Evolutionary conservation across 1,284 basidiomycete genomes (phyloP), one percentile per base, ranked within the genome.

Genomic region (Marasmius oreades): DNA sequence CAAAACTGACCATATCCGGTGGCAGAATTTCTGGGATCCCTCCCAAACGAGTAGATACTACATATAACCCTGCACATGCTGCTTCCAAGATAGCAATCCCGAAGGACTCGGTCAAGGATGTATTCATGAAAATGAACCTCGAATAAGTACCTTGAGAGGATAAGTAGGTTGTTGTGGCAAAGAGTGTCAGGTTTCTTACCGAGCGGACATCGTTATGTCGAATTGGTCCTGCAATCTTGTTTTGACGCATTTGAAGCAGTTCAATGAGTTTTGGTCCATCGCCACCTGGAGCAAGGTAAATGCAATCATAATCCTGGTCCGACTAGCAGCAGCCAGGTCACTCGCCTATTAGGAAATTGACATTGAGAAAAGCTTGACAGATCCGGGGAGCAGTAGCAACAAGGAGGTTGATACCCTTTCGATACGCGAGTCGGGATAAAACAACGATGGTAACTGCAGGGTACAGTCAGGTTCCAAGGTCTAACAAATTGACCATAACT

Each of bases 61-160:
- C 91, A 66, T 97, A 96, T 8, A 99, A 77, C 0, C 97, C 97
- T 0, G 93, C 85, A 62, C 91, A 95, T 0, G 97, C 97, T 0
- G 97, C 97, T 76, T 99, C 97, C 50, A 99, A 81, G 62, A 97
- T 94, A 7, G 91, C 90, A 61, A 96, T 99, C 0, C 97, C 96
- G 65, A 99, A 99, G 0, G 97, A 85, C 70, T 99, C 96, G 0
- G 96, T 99, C 20, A 99, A 79, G 0, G 93, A 95, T 0, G 96
- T 96, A 69, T 96, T 97, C 74, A 99, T 80, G 72, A 93, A 98
- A 60, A 99, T 8, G 93, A 80, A 0, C 95, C 95, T 50, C 86
- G 82, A 7, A 79, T 76, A 20, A 99, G 80, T 22, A 98, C 86
- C 91, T 94, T 37, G n/a, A n/a, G 28, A 3, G 48, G n/a, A 26